phyloP scores from a whole-genome alignment of 495 filamentous ascomycete species.

The Tuber borchii region DNA sequence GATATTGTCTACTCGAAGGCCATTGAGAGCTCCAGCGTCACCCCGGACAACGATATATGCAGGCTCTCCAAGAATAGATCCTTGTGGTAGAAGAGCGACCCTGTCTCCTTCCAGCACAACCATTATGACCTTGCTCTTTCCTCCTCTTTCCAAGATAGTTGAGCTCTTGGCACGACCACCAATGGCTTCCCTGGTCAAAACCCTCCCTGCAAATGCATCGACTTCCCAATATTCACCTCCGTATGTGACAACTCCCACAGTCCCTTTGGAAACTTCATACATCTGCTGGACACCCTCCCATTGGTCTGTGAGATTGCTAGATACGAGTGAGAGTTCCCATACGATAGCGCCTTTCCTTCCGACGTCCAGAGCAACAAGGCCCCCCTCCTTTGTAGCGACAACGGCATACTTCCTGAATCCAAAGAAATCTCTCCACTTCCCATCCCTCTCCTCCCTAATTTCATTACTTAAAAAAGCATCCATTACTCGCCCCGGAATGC shows the following conservation, averaged over 20 bases:
- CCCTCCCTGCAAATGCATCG: constrained; percentile 42
- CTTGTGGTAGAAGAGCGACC: constrained; percentile 27
- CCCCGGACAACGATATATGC: constrained; percentile 56
- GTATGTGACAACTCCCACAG: constrained; percentile 40
- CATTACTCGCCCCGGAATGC: constrained; percentile 59
- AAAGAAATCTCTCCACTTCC: constrained; percentile 68
- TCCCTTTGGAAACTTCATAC: constrained; percentile 40
- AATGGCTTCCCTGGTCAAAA: constrained; percentile 32
- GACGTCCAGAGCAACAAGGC: constrained; percentile 69
- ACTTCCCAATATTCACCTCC: constrained; percentile 43
- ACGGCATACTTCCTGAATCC: constrained; percentile 78
- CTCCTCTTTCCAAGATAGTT: constrained; percentile 49
- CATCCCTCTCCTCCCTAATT: constrained; percentile 41
- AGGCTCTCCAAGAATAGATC: constrained; percentile 15
- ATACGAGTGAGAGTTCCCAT: constrained; percentile 61
- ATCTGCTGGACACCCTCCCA: constrained; percentile 56
- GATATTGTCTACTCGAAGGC: constrained; percentile 47
- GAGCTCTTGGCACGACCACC: constrained; percentile 44
- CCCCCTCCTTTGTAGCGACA: constrained; percentile 71
- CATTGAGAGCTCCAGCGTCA: constrained; percentile 56
- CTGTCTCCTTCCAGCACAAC: constrained; percentile 28
- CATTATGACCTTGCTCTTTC: constrained; percentile 29
- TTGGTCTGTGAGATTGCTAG: constrained; percentile 54
- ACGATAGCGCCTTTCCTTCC: constrained; percentile 67
- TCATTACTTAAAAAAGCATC: constrained; percentile 60